Evolutionary conservation across 106 monocot genomes (phyloP).

Genomic region (Hemerocallis citrina): DNA sequence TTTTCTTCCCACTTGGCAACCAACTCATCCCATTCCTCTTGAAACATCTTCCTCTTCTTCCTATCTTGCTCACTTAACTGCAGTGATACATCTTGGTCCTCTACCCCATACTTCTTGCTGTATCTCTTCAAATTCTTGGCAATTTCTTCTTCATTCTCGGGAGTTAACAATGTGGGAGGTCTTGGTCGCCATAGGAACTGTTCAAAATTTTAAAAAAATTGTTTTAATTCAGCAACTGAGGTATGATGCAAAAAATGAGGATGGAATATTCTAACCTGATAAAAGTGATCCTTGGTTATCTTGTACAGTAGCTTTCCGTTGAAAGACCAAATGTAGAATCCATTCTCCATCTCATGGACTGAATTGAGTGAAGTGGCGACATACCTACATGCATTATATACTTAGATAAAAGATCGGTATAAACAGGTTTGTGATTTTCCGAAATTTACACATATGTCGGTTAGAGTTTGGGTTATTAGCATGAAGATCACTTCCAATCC

Average conservation of each 20-base stretch:
- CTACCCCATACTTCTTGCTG: slow-evolving; percentile 91
- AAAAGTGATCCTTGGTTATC: slow-evolving; percentile 76
- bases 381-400: too few species aligned
- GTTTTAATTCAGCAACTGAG: not conserved
- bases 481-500: too few species aligned
- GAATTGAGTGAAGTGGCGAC: slow-evolving; percentile 44
- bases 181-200: slow-evolving; percentile 92
- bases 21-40: slow-evolving; percentile 79
- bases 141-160: slow-evolving; percentile 86
- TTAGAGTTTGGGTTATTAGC: too few species aligned
- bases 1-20: slow-evolving; percentile 64
- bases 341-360: slow-evolving; percentile 96
- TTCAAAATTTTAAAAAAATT: not conserved
- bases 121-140: slow-evolving; percentile 76
- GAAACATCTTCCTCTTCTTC: slow-evolving; percentile 68
- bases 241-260: not conserved
- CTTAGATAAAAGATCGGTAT: too few species aligned
- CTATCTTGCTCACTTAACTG: slow-evolving; percentile 81
- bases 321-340: slow-evolving; percentile 92
- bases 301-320: slow-evolving; percentile 80
- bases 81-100: slow-evolving; percentile 83
- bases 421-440: too few species aligned
- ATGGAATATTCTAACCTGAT: slow-evolving; percentile 37
- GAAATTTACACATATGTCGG: too few species aligned
- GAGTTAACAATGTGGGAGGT: slow-evolving; percentile 59